Evolutionary conservation across 257 asterid species (phyloP), one percentile per base, ranked within the genome.

Genomic region (Ehretia macrophylla): DNA sequence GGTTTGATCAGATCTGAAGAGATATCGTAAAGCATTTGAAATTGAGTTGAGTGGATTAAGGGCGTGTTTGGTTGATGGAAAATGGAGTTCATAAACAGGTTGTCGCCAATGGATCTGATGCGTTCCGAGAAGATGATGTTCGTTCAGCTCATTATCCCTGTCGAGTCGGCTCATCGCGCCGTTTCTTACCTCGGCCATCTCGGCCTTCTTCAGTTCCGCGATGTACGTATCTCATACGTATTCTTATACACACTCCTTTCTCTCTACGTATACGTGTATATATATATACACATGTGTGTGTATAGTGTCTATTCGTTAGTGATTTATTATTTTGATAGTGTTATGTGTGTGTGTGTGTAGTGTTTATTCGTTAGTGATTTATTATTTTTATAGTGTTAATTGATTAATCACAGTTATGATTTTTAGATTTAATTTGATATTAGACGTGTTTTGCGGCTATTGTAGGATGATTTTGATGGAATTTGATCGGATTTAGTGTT

Each of bases 31-130:
- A 37, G 51, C 44, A 0, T 46, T 5, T 1, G n/a, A 5, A 51
- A 39, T 39, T 38, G 55, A 58, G 20, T 32, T 42, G 17, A 1
- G 14, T 11, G 62, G 27, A 4, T 13, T 10, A 10, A 14, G 32
- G 4, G 18, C 49, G 53, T 18, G 61, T 17, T 62, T 47, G 77
- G 81, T 69, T 75, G 76, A 72, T 73, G 80, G 80, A 72, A 73
- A 70, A 90, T 90, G 97, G 86, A 85, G 80, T 84, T 60, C 80
- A 71, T 87, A 51, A 78, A 77, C 74, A 85, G 77, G 60, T 78
- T 87, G 74, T 88, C 97, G 17, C 58, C 72, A 64, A 85, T 90
- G 97, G 97, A 90, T 87, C 96, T 90, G 93, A 90, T 90, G 96
- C 96, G 97, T 74, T 90, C 97, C 69, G 97, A 93, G 88, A 81